These are phyloP conservation scores for Drosera capensis DNA, from an alignment of 148 eudicot species.

Conservation along the genomic window DNA sequence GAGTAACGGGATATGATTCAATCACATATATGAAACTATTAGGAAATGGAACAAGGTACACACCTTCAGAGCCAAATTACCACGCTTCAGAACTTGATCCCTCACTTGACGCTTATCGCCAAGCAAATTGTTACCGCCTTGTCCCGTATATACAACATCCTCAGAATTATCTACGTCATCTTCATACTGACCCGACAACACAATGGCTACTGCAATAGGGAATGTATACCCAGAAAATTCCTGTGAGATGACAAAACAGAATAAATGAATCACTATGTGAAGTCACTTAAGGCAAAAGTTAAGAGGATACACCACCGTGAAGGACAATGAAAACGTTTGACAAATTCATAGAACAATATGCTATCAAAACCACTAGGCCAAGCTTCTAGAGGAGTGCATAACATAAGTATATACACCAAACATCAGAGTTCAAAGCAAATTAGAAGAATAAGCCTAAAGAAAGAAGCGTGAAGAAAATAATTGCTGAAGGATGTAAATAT, in stretches of 20 bases:
- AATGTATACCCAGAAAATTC: slow-evolving; percentile 10
- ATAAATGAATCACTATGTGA: background rate
- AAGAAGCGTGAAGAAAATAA: too few species aligned
- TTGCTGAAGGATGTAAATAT: too few species aligned
- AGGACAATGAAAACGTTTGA: too few species aligned
- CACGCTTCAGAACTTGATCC: slow-evolving; percentile 26
- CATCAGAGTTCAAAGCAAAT: too few species aligned
- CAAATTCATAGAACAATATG: too few species aligned
- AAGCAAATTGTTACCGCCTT: slow-evolving; percentile 30
- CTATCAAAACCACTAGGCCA: too few species aligned
- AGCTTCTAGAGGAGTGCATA: too few species aligned
- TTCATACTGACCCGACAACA: slow-evolving; percentile 34
- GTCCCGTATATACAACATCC: slow-evolving; percentile 32
- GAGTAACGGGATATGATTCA: background rate
- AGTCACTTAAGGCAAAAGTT: background rate
- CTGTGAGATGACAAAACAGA: background rate
- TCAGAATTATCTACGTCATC: slow-evolving; percentile 35
- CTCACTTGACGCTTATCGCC: slow-evolving; percentile 24
- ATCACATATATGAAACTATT: background rate
- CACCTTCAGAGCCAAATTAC: slow-evolving; percentile 33
- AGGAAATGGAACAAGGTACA: background rate
- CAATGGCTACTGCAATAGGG: slow-evolving; percentile 33
- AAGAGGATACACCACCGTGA: too few species aligned
- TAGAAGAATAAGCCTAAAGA: too few species aligned
- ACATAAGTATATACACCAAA: too few species aligned